A percentile compares a stretch with the other conserved stretches of the same genome.
Evolutionary conservation across 2,329 filamentous ascomycete species (phyloP).

Genomic region (Fusarium udum): DNA sequence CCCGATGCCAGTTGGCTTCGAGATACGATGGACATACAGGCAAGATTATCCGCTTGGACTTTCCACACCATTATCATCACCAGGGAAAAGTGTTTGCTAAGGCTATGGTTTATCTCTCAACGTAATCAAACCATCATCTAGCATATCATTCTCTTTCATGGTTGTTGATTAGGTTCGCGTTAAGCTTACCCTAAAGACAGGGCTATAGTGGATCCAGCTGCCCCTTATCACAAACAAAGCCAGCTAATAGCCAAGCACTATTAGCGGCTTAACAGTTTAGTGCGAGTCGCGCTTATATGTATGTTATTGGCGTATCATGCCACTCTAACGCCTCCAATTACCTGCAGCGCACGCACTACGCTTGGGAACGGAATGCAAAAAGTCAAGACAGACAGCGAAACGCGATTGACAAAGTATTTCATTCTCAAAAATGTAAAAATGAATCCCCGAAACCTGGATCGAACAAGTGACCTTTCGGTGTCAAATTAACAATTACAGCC

Average conservation of each 20-base stretch:
- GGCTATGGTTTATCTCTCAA: rapidly evolving
- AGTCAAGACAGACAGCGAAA: rapidly evolving
- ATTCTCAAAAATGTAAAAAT: background rate
- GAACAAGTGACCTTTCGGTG: slow-evolving; percentile 2
- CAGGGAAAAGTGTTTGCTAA: rapidly evolving
- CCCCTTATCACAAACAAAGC: background rate
- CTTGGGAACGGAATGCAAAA: background rate
- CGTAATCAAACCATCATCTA: rapidly evolving
- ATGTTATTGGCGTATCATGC: rapidly evolving
- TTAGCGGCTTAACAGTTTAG: background rate
- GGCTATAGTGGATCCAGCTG: rapidly evolving
- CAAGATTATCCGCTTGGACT: background rate
- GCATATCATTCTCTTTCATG: background rate
- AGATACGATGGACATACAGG: rapidly evolving
- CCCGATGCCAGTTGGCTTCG: too few relatives aligned
- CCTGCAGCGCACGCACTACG: rapidly evolving
- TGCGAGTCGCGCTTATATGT: rapidly evolving
- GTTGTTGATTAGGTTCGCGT: background rate
- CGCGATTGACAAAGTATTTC: background rate
- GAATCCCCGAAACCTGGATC: slow-evolving; percentile 1
- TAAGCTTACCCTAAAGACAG: background rate
- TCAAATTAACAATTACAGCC: background rate
- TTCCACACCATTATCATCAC: rapidly evolving
- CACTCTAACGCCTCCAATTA: rapidly evolving
- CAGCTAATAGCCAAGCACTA: rapidly evolving